Evolutionary conservation across 768 basidiomycete species (phyloP), one percentile per base, ranked within the genome.

Genomic region (Sistotremastrum suecicum): DNA sequence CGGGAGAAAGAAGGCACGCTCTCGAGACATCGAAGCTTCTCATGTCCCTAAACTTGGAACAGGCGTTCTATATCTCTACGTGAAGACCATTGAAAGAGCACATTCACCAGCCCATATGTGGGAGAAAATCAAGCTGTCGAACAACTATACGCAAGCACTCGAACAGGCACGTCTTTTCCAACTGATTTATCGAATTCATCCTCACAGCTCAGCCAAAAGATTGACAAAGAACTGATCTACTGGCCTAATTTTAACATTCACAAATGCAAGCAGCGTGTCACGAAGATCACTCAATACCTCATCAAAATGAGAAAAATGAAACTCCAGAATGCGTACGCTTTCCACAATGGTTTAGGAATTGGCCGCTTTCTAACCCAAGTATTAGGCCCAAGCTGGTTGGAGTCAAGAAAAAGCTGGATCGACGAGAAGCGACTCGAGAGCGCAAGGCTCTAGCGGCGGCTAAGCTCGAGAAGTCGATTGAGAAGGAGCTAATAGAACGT

Each of bases 251-350:
- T 94, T 62, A 80, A 79, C 33, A 84, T 91, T 45, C 95, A 97
- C 69, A 98, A 97, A 67, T 98, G 95, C 76, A 99, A 99, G 71
- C 95, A 99, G 66, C 79, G 95, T 39, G 74, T 97, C 32, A 99
- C 95, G 7, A 99, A 98, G 69, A 97, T 99, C 55, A 98, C 94
- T 0, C 95, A 99, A 61, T 98, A 97, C 59, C 76, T 99, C 52
- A 97, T 98, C 63, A 92, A 95, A 70, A 95, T 98, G 92, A 76
- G 94, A 48, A 79, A 86, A 38, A 64, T 94, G 50, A 85, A 85
- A 53, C 69, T 92, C 47, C 78, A 83, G 11, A 76, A 88, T 64
- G 81, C 88, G 91, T 92, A 46, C 54, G 84, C 58, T 67, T 29
- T 48, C 37, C 36, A 30, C 37, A 12, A 45, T 7, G 3, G 20